These are phyloP conservation scores for Ophiostoma ulmi DNA, from an alignment of 2,329 filamentous ascomycete species.

Conservation along the genomic window DNA sequence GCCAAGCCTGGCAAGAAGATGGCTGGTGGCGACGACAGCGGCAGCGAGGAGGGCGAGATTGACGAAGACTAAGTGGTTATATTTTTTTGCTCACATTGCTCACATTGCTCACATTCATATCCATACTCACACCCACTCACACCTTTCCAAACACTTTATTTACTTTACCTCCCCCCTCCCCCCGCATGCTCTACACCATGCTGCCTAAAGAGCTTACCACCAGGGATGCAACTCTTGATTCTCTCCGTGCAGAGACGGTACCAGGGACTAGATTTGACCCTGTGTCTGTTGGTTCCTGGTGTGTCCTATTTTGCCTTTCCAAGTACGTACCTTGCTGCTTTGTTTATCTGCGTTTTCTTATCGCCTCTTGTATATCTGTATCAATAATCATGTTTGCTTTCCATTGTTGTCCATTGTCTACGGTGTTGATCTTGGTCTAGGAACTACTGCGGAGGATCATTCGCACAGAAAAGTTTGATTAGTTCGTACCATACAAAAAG, in stretches of 20 bases:
- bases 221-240: background rate
- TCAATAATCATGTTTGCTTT: background rate
- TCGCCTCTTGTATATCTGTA: background rate
- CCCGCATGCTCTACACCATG: background rate
- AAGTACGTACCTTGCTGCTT: constrained; percentile 13
- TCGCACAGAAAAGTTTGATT: background rate
- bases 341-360: background rate
- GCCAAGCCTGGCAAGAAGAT: background rate
- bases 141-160: background rate
- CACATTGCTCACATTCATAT: background rate
- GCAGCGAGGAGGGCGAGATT: constrained; percentile 18
- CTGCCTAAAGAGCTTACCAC: background rate
- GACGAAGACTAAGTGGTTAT: constrained; percentile 41
- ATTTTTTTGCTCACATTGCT: background rate
- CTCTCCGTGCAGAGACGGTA: background rate
- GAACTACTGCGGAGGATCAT: background rate
- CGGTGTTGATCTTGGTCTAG: background rate
- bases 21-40: constrained; percentile 43
- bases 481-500: background rate
- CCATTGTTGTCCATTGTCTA: background rate
- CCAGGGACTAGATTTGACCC: background rate
- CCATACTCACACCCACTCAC: background rate
- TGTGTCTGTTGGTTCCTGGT: background rate
- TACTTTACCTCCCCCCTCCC: background rate
- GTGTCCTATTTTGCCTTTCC: background rate